A percentile compares a stretch with the other conserved stretches of the same genome.
These are phyloP conservation scores for Aspergillus ustus DNA, from an alignment of 2,329 filamentous ascomycete species.

Conservation along the genomic window DNA sequence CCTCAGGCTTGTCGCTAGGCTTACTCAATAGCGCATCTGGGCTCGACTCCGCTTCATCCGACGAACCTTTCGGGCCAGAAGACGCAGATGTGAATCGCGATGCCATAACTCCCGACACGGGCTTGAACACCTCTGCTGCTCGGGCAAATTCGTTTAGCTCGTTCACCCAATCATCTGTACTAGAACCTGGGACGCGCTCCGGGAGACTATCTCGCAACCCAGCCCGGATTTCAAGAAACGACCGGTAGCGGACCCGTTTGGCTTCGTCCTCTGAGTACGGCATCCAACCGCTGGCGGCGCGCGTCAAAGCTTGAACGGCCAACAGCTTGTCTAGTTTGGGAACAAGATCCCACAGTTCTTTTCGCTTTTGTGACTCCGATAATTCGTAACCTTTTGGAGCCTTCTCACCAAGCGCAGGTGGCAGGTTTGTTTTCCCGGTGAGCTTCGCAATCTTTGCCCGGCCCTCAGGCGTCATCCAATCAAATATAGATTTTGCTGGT, in stretches of 20 bases:
- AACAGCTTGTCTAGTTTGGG: constrained; percentile 69
- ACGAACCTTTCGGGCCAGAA: constrained; percentile 43
- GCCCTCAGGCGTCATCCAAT: constrained; percentile 79
- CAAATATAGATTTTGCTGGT: constrained; percentile 93
- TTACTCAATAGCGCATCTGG: constrained; percentile 51
- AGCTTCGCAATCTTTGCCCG: constrained; percentile 76
- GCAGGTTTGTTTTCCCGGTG: constrained; percentile 77
- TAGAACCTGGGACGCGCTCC: constrained; percentile 55
- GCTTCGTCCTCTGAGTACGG: constrained; percentile 82
- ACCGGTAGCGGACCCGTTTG: constrained; percentile 80
- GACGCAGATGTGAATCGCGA: constrained; percentile 78
- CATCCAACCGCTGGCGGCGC: constrained; percentile 70
- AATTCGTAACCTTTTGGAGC: constrained; percentile 66
- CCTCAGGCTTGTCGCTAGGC: constrained; percentile 62
- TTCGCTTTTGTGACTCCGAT: constrained; percentile 66
- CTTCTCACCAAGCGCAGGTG: constrained; percentile 75
- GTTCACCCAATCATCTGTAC: constrained; percentile 74
- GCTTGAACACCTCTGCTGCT: constrained; percentile 81
- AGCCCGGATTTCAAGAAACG: constrained; percentile 78
- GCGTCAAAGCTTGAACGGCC: constrained; percentile 69
- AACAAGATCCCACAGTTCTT: constrained; percentile 62
- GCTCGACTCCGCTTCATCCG: constrained; percentile 36
- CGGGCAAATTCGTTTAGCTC: constrained; percentile 80
- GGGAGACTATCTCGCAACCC: constrained; percentile 65
- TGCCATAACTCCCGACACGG: constrained; percentile 90